These are phyloP conservation scores for Saururus chinensis DNA, from an alignment of 164 flowering plant species.

Conservation along the genomic window DNA sequence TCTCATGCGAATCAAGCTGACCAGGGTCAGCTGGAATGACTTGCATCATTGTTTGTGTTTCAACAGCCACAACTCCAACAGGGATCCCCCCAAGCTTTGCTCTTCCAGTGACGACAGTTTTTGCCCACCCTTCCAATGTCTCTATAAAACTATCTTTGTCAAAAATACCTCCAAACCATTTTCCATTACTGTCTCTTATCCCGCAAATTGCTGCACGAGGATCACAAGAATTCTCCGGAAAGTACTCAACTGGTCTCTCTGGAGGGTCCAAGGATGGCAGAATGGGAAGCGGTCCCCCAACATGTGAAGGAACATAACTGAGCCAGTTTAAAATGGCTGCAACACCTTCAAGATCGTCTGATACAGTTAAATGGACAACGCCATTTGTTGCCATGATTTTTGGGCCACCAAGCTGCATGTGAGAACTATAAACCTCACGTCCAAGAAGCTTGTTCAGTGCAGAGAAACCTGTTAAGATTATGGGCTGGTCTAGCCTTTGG, in stretches of 20 bases:
- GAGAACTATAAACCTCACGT: conserved; percentile 97
- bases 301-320: conserved; percentile 70
- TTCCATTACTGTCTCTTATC: conserved; percentile 35
- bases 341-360: conserved; percentile 95
- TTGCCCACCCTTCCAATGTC: conserved; percentile 97
- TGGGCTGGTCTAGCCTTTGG: conserved; percentile 98
- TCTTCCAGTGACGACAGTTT: conserved; percentile 97
- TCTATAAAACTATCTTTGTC: conserved; percentile 90
- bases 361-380: conserved; percentile 91
- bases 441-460: conserved; percentile 96
- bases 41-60: conserved; percentile 97
- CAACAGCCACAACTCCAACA: conserved; percentile 92
- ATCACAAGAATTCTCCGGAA: conserved; percentile 88
- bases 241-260: conserved; percentile 68
- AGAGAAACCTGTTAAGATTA: conserved; percentile 94
- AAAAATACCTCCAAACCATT: conserved; percentile 92
- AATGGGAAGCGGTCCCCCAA: conserved; percentile 85
- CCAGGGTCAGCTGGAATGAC: conserved; percentile 99
- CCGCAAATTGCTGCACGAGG: conserved; percentile 97
- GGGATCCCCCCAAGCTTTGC: conserved; percentile 99
- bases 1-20: conserved; percentile 95
- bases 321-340: conserved; percentile 91
- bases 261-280: conserved; percentile 60
- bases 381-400: conserved; percentile 99
- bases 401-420: conserved; percentile 99